Percentiles rank a stretch among this genome's conserved stretches.
These are phyloP conservation scores for Melastoma candidum DNA, from an alignment of 441 rosid species.

Conservation along the genomic window DNA sequence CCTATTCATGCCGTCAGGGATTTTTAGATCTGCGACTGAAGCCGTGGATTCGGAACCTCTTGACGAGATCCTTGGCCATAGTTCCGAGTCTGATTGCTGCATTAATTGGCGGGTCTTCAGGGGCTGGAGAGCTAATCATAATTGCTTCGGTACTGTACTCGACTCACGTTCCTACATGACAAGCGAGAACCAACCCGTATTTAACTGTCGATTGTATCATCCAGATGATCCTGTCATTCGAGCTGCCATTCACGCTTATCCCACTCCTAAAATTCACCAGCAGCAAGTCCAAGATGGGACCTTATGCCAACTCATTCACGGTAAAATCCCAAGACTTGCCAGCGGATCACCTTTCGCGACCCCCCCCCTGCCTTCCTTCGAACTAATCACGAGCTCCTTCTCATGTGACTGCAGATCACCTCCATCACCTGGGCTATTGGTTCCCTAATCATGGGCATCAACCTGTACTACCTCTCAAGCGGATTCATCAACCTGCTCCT, in stretches of 20 bases:
- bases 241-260: slow-evolving; percentile 85
- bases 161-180: background rate
- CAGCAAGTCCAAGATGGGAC: slow-evolving; percentile 82
- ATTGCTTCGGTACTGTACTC: slow-evolving; percentile 62
- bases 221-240: slow-evolving; percentile 96
- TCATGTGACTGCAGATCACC: slow-evolving; percentile 37
- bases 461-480: slow-evolving; percentile 55
- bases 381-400: background rate
- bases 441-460: slow-evolving; percentile 68
- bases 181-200: slow-evolving; percentile 6
- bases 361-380: background rate
- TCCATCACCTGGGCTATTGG: slow-evolving; percentile 77
- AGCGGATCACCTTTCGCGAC: background rate
- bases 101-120: slow-evolving; percentile 80
- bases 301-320: slow-evolving; percentile 38
- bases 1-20: slow-evolving; percentile 29
- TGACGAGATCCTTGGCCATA: slow-evolving; percentile 82
- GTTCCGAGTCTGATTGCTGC: slow-evolving; percentile 89
- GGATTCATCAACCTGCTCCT: slow-evolving; percentile 57
- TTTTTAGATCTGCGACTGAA: slow-evolving; percentile 65
- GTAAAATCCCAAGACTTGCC: slow-evolving; percentile 26
- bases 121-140: slow-evolving; percentile 81
- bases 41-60: slow-evolving; percentile 77
- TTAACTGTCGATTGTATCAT: background rate
- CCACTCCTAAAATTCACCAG: slow-evolving; percentile 96